These are phyloP conservation scores for Coix lacrymajobi DNA, from an alignment of 176 grass and related monocot genomes.

Conservation along the genomic window DNA sequence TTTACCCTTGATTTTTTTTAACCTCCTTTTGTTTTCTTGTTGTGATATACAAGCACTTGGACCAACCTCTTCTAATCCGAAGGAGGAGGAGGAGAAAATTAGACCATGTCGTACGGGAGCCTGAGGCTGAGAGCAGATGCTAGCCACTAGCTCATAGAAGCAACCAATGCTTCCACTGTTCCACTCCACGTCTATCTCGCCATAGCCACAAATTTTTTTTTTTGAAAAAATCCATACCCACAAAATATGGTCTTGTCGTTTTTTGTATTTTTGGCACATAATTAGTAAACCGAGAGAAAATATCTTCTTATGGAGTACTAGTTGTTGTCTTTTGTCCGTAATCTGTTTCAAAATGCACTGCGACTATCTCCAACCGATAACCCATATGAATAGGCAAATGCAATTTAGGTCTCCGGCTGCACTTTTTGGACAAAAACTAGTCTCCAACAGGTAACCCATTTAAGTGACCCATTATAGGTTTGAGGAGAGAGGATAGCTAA, in stretches of 20 bases:
- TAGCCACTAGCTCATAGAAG: slow-evolving; percentile 16
- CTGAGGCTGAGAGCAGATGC: neutral
- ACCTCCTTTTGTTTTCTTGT: no score
- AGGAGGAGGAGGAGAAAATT: neutral
- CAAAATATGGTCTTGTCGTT: slow-evolving; percentile 9
- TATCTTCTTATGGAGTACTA: neutral
- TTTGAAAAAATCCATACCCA: slow-evolving; percentile 33
- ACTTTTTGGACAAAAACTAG: no score
- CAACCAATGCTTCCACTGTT: slow-evolving; percentile 15
- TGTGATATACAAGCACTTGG: no score
- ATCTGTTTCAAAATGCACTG: neutral
- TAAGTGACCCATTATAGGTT: no score
- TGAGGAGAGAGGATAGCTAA: no score
- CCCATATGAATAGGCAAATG: no score
- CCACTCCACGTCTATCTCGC: neutral
- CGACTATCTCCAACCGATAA: no score
- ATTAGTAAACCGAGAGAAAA: neutral
- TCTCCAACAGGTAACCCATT: no score
- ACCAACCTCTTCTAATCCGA: no score
- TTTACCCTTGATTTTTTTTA: no score
- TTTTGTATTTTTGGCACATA: neutral
- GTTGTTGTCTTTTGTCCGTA: neutral
- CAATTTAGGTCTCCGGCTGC: no score
- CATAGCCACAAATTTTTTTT: slow-evolving; percentile 40
- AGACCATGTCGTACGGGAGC: neutral